Base-by-base conservation (phyloP, 345 rosid genomes). In the Aquilaria sinensis region DNA sequence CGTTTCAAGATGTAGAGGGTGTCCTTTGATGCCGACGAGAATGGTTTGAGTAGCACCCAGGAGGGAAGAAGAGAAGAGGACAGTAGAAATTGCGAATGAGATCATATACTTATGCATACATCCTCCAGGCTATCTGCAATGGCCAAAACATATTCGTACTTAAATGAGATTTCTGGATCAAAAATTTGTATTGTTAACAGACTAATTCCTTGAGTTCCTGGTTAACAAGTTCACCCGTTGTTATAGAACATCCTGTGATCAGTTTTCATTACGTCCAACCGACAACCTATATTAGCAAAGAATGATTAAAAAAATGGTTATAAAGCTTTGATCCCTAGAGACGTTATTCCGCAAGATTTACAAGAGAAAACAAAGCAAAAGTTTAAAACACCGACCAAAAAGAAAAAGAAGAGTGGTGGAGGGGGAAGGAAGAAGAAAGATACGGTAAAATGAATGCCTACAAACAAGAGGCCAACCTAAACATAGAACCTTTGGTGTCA, bases 1-100 rank as follows among this genome's bases (percentile, higher is more conserved):
- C 69, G 77, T 65, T 74, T 86, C 13, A 84, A 82, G 61, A 54
- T 53, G 14, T 15, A 57, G 7, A 80, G 70, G 57, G 10, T 70
- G 56, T 62, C 77, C 70, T 32, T 80, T 46, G 80, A 82, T 43
- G 56, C 63, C 57, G 77, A 75, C 64, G 51, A 57, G 60, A 61
- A 46, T 58, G 67, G 59, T 68, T 31, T 71, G 70, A 66, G 63
- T 61, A 77, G 70, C 62, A 63, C 57, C 9, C 47, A 34, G 3
- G 77, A 74, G 71, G 61, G 53, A 48, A 23, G 65, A 63, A 68
- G 54, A 61, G 63, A 60, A 30, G 47, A 70, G 70, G 31, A 1
- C 45, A 54, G 33, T 45, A 41, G 62, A 45, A 54, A 11, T 8
- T 37, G 43, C 43, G 0, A 5, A 4, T 8, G 4, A 37, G 43